Evolutionary conservation across 306 rosid species (phyloP).

Genomic region (Rosa rugosa): DNA sequence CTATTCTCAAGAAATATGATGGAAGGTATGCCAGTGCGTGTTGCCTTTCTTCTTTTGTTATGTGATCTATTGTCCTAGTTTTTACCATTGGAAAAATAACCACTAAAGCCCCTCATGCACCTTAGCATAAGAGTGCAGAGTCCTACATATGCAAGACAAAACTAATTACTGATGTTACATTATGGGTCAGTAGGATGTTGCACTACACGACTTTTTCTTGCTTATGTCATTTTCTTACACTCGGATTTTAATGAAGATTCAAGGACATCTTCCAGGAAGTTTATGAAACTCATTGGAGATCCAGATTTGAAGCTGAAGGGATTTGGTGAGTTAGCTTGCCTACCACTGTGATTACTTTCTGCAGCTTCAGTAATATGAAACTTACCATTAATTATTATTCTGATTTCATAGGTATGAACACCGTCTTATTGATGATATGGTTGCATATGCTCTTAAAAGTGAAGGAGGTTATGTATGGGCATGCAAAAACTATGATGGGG

Average conservation of each 20-base stretch:
- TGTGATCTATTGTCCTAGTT: neutral
- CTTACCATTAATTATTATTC: constrained; percentile 9
- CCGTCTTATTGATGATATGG: constrained; percentile 96
- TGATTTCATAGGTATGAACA: constrained; percentile 82
- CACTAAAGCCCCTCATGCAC: neutral
- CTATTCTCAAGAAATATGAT: constrained; percentile 94
- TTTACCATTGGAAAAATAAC: neutral
- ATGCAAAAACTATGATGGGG: constrained; percentile 97
- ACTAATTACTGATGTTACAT: neutral
- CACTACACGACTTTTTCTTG: neutral
- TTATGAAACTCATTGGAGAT: constrained; percentile 83
- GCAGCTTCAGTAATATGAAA: neutral
- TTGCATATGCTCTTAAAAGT: constrained; percentile 94
- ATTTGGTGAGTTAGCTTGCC: constrained; percentile 60
- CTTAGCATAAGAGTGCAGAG: neutral
- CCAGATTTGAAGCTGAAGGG: constrained; percentile 81
- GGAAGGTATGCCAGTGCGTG: constrained; percentile 63
- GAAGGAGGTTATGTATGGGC: constrained; percentile 99
- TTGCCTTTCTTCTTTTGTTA: neutral
- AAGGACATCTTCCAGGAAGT: constrained; percentile 98
- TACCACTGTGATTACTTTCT: neutral
- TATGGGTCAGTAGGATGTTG: neutral
- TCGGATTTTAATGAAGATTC: constrained; percentile 56
- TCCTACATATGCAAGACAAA: neutral
- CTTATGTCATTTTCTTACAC: neutral